Percentiles rank a stretch among this genome's conserved stretches.
These are phyloP conservation scores for Lentinula lateritia DNA, from an alignment of 768 basidiomycete species.

Conservation along the genomic window DNA sequence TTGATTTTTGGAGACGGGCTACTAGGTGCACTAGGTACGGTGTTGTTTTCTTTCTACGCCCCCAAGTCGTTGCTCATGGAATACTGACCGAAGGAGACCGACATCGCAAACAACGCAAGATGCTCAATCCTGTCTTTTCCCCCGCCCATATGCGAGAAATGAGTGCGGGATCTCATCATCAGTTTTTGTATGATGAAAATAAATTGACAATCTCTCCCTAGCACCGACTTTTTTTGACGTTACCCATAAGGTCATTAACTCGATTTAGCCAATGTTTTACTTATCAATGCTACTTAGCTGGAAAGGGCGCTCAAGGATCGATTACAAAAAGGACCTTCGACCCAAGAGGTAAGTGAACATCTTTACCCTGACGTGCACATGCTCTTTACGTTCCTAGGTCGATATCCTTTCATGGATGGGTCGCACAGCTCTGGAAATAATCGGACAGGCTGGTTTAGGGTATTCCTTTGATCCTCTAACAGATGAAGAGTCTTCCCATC, in stretches of 20 bases:
- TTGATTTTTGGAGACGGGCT: constrained; percentile 1
- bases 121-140: constrained; percentile 32
- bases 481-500: neutral
- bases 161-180: constrained; percentile 13
- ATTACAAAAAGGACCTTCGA: too few relatives aligned
- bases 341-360: too few relatives aligned
- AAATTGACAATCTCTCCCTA: neutral
- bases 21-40: neutral
- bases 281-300: too few relatives aligned
- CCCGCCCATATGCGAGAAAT: constrained; percentile 24
- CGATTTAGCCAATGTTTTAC: too few relatives aligned
- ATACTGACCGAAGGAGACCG: constrained; percentile 8
- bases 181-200: neutral
- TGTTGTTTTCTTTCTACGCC: neutral
- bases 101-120: constrained; percentile 26
- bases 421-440: neutral
- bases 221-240: neutral
- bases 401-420: constrained; percentile 2
- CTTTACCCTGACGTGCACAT: too few relatives aligned
- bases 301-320: too few relatives aligned
- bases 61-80: neutral
- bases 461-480: constrained; percentile 1
- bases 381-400: neutral
- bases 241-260: neutral
- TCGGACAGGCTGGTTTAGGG: neutral